A percentile compares a stretch with the other conserved stretches of the same genome.
phyloP scores from a whole-genome alignment of 75 land plant genomes.

The Isoetes taiwanensis region DNA sequence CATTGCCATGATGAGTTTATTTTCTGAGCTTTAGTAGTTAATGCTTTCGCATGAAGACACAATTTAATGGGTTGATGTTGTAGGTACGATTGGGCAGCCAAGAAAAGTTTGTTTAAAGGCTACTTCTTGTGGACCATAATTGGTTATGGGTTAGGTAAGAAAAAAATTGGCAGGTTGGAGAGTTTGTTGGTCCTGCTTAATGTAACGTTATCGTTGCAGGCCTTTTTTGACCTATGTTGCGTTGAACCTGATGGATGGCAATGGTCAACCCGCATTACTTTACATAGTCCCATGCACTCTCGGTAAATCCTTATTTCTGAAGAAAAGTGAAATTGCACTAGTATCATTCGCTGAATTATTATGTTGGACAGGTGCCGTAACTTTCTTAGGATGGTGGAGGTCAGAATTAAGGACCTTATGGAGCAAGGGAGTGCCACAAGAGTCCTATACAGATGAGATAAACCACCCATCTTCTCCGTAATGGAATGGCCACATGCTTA shows the following conservation, averaged over 20 bases:
- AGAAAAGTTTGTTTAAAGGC: constrained; percentile 53
- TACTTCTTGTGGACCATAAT: constrained; percentile 80
- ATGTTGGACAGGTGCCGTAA: constrained; percentile 44
- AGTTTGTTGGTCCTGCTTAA: neutral
- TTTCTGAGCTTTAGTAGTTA: too few species aligned
- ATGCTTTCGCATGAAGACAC: too few species aligned
- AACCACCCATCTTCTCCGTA: neutral
- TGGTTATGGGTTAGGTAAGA: constrained; percentile 88
- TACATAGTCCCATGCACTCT: constrained; percentile 94
- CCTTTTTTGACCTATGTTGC: constrained; percentile 81
- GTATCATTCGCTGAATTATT: neutral
- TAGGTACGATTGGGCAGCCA: constrained; percentile 86
- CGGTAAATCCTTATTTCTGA: constrained; percentile 32
- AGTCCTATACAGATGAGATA: neutral
- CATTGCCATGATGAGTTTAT: too few species aligned
- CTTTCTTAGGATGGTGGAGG: constrained; percentile 50
- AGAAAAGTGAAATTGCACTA: neutral
- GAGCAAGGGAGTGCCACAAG: constrained; percentile 39
- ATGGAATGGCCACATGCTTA: too few species aligned
- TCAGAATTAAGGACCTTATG: constrained; percentile 57
- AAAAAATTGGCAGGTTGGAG: neutral
- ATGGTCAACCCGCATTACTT: constrained; percentile 92
- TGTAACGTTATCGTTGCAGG: constrained; percentile 30
- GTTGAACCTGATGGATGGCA: constrained; percentile 89
- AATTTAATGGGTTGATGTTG: too few species aligned